phyloP scores from a whole-genome alignment of 1,139 yeast genomes.

The Meyerozyma smithsonii region DNA sequence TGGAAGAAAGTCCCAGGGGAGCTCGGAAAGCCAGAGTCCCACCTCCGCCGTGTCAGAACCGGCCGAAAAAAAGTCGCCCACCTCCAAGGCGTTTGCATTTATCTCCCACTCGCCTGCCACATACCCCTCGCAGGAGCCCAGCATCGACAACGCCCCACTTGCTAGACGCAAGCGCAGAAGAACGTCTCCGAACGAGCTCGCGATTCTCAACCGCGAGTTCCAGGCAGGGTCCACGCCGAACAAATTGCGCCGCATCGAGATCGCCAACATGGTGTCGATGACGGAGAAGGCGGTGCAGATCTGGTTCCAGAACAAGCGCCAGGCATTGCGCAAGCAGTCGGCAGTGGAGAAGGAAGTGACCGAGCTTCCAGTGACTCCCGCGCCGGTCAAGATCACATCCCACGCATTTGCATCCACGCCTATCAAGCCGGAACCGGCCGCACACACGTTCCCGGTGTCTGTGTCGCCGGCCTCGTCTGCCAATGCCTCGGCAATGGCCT shows the following conservation, averaged over 20 bases:
- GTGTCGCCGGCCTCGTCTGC: conserved; percentile 9
- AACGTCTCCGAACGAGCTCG: conserved; percentile 82
- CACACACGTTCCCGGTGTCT: conserved; percentile 4
- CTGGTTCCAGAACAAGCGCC: conserved; percentile 97
- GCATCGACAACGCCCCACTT: conserved; percentile 81
- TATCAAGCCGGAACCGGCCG: conserved; percentile 16
- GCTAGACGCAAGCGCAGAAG: conserved; percentile 94
- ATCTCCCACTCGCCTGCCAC: conserved; percentile 89
- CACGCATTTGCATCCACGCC: conserved; percentile 21
- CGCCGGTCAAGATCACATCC: conserved; percentile 3
- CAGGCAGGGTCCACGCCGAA: conserved; percentile 76
- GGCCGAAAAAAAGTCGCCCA: conserved; percentile 6
- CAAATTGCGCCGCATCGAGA: conserved; percentile 64
- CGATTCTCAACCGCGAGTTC: conserved; percentile 77
- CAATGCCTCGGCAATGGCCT: conserved; percentile 6
- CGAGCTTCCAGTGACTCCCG: conserved; percentile 40
- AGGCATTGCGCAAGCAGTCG: conserved; percentile 59
- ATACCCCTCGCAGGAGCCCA: conserved; percentile 77
- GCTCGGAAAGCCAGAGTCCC: conserved; percentile 4
- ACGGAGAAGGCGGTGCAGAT: conserved; percentile 96
- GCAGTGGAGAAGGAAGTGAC: conserved; percentile 39
- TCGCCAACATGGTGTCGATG: conserved; percentile 80
- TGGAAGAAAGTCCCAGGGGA: neutral
- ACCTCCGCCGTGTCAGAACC: neutral
- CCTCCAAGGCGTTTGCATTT: conserved; percentile 65